Evolutionary conservation across 306 rosid genomes (phyloP).

Genomic region (apple (Malus domestica)): ASM211411v1 NC_041805.1:14758001-14758500

Average conservation of each 20-base stretch:
- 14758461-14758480: neutral
- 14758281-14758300: neutral
- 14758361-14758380: neutral
- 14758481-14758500: neutral
- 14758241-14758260: neutral
- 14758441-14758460: neutral
- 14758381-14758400: neutral
- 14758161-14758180: constrained; percentile 69
- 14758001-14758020: neutral
- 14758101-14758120: constrained; percentile 63
- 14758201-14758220: constrained; percentile 68
- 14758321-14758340: neutral
- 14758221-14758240: constrained; percentile 26
- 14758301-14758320: neutral
- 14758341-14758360: neutral
- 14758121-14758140: constrained; percentile 73
- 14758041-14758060: constrained; percentile 2
- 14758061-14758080: constrained; percentile 7
- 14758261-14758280: neutral
- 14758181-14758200: constrained; percentile 74
- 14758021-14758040: constrained; percentile 9
- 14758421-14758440: neutral
- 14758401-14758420: neutral
- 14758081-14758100: constrained; percentile 42
- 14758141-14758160: constrained; percentile 55